phyloP scores from a whole-genome alignment of 2,329 filamentous ascomycete species.

The Aureobasidium sp. region DNA sequence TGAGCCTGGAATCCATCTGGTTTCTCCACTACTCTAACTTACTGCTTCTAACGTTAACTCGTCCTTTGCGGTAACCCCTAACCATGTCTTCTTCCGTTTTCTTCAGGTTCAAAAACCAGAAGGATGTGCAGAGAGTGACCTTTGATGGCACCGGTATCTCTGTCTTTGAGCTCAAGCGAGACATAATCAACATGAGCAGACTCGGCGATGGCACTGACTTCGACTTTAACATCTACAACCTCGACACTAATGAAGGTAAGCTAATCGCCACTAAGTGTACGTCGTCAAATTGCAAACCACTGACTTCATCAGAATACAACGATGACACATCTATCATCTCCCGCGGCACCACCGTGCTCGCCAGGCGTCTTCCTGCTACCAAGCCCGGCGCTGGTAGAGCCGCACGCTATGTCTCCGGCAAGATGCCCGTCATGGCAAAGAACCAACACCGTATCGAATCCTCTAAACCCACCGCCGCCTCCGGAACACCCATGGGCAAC shows the following conservation, averaged over 20 bases:
- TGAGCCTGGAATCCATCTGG: conserved; percentile 11
- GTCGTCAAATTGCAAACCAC: background rate
- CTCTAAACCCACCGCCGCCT: conserved; percentile 40
- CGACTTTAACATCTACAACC: conserved; percentile 87
- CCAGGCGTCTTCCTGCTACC: conserved; percentile 71
- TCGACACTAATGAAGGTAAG: conserved; percentile 84
- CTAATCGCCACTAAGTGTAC: conserved; percentile 6
- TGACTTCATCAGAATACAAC: conserved; percentile 60
- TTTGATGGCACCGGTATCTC: conserved; percentile 98
- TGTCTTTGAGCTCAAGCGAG: conserved; percentile 96
- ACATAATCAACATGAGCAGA: conserved; percentile 91
- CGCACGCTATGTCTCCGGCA: conserved; percentile 90
- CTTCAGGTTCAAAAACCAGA: conserved; percentile 99
- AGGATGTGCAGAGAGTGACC: conserved; percentile 85
- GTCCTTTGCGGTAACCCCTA: conserved; percentile 1
- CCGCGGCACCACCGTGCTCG: conserved; percentile 87
- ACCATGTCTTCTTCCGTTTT: conserved; percentile 92
- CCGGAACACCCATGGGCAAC: conserved; percentile 35
- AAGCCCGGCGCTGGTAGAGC: conserved; percentile 84
- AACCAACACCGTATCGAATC: conserved; percentile 62
- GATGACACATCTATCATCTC: conserved; percentile 98
- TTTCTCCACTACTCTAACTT: background rate
- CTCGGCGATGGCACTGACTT: conserved; percentile 95
- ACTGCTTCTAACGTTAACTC: conserved; percentile 1
- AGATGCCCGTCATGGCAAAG: conserved; percentile 84